Conservation (phyloP, 495 filamentous ascomycete species). For the Achaetomiella virescens region DNA sequence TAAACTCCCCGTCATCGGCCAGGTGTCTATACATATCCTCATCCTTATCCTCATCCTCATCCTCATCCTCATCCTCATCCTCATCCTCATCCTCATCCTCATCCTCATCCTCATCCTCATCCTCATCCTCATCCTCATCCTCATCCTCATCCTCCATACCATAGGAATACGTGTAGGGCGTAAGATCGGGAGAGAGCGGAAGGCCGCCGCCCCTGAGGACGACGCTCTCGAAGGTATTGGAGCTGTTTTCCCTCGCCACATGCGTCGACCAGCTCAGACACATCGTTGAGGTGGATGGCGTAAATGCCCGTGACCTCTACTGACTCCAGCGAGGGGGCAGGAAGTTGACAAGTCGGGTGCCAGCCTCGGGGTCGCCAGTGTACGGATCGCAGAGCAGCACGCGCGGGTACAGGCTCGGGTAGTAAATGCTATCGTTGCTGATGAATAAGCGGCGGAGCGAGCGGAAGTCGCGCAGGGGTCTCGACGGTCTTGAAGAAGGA, state of each 20-base stretch:
- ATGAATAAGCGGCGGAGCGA: background rate
- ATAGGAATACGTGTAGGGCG: no score
- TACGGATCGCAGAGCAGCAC: constrained; percentile 1
- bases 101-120: background rate
- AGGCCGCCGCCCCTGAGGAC: background rate
- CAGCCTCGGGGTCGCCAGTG: background rate
- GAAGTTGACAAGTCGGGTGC: background rate
- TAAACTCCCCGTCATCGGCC: no score
- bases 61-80: no score
- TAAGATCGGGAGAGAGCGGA: background rate
- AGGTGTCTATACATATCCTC: no score
- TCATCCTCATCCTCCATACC: background rate
- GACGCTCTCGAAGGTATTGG: background rate
- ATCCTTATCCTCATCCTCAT: no score
- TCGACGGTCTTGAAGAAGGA: background rate
- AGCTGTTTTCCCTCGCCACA: background rate
- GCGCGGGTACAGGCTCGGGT: background rate
- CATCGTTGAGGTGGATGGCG: background rate
- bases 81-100: no score
- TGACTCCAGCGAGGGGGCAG: background rate
- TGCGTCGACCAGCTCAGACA: background rate
- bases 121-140: background rate
- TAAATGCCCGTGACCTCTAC: background rate
- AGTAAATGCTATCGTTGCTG: constrained; percentile 5
- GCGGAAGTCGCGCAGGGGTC: background rate